Base-by-base conservation (phyloP, 129 eudicot species). In the Flaveria brownii region DNA sequence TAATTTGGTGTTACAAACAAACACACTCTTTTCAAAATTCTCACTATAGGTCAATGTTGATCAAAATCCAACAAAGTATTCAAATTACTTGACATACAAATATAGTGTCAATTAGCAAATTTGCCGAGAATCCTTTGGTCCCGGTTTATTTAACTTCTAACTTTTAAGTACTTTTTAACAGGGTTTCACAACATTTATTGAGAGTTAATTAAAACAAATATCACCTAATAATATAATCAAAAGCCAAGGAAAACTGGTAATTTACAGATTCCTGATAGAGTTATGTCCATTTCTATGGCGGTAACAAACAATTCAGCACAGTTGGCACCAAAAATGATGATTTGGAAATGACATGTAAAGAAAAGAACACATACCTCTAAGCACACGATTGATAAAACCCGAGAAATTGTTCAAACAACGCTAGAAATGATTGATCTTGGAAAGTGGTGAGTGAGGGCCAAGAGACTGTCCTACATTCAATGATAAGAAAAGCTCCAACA, bases 331-430 rank as follows among this genome's bases (percentile, higher is more conserved):
- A 3, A 28, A 28, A 28, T 28, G 30, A 28, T 28, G 30, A 28
- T 28, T 28, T 28, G 30, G 33, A 72, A 71, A 71, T 36, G 16
- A 79, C 28, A 51, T 23, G 33, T 50, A 63, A 79, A 59, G 15
- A 36, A 23, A 78, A 74, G 23, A 79, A 64, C 50, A 77, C 78
- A 63, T 72, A 50, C 73, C 60, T 79, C 68, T 73, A 79, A 71
- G 60, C 64, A 73, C 73, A 23, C 41, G 42, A 59, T 63, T 63
- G 73, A 69, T 12, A 66, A 80, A 65, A 64, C 28, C 70, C 70
- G 45, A 68, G 70, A 73, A 52, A 11, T 67, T 43, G 66, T 73
- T 28, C 42, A 23, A 71, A 64, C 52, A 70, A 57, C 55, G 25
- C 75, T 13, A 25, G 33, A 68, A 47, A 61, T 62, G 49, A 78